A percentile compares a stretch with the other conserved stretches of the same genome.
Evolutionary conservation across 345 rosid species (phyloP).

Genomic region (Eucalyptus leucophloia): DNA sequence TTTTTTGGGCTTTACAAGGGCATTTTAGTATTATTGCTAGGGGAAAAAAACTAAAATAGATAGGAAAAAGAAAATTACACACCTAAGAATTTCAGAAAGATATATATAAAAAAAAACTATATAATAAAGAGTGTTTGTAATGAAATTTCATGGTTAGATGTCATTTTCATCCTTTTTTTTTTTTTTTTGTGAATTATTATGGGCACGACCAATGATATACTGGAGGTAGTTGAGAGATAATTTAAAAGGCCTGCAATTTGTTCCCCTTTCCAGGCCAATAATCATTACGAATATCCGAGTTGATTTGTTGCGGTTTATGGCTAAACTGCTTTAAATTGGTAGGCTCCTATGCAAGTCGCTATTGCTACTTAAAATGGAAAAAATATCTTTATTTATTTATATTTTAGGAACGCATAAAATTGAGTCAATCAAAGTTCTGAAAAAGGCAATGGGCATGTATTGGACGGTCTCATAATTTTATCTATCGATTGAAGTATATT

Average conservation of each 20-base stretch:
- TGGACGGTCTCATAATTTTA: neutral
- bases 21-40: neutral
- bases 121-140: too few species aligned
- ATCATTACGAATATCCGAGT: neutral
- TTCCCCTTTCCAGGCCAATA: neutral
- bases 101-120: neutral
- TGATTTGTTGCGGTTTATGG: neutral
- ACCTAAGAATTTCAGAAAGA: neutral
- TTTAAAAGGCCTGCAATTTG: neutral
- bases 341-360: neutral
- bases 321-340: neutral
- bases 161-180: neutral
- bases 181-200: neutral
- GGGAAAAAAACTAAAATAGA: neutral
- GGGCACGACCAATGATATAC: neutral
- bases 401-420: neutral
- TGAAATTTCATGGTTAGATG: neutral
- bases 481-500: neutral
- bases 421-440: neutral
- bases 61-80: neutral
- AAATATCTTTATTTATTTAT: neutral
- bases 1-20: neutral
- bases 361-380: neutral
- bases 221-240: neutral
- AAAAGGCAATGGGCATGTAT: neutral